phyloP scores from a whole-genome alignment of 192 early-diverging fungal genomes.

The Chytriomyces sp. region DNA sequence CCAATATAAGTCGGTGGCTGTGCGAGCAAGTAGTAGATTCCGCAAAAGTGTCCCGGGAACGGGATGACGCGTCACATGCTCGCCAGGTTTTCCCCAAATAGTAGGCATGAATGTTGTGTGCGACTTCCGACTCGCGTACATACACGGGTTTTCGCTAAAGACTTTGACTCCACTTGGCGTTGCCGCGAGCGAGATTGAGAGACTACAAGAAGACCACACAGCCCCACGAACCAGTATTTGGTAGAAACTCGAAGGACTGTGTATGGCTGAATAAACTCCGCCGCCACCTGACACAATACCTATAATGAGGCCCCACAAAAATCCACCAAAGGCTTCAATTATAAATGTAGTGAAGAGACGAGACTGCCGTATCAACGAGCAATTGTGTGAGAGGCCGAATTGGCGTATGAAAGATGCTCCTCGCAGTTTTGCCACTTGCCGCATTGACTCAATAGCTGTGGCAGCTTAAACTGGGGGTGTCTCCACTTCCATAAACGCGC shows the following conservation, averaged over 20 bases:
- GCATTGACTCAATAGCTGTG: too few relatives aligned
- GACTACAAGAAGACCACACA: slow-evolving; percentile 1
- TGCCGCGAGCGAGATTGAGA: slow-evolving; percentile 38
- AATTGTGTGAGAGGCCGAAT: slow-evolving; percentile 26
- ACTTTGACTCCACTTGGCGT: slow-evolving; percentile 49
- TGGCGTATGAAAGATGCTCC: slow-evolving; percentile 34
- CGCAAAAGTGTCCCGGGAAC: slow-evolving; percentile 40
- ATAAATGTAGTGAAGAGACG: slow-evolving; percentile 18
- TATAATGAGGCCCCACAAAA: slow-evolving; percentile 31
- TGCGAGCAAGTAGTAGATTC: slow-evolving; percentile 37
- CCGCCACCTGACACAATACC: slow-evolving; percentile 2
- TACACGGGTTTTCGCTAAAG: slow-evolving; percentile 46
- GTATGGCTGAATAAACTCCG: slow-evolving; percentile 26
- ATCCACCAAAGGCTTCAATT: slow-evolving; percentile 43
- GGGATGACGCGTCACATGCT: slow-evolving; percentile 37
- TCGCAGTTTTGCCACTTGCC: slow-evolving; percentile 2
- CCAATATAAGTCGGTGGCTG: slow-evolving; percentile 24
- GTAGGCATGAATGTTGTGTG: slow-evolving; percentile 33
- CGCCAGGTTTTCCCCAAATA: slow-evolving; percentile 38
- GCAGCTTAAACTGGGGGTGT: too few relatives aligned
- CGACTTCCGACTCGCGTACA: slow-evolving; percentile 45
- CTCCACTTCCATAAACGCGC: too few relatives aligned
- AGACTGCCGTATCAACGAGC: slow-evolving; percentile 37
- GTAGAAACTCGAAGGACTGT: slow-evolving; percentile 4
- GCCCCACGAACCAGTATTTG: not conserved